Percentiles rank a stretch among this genome's conserved stretches.
phyloP scores from a whole-genome alignment of 1,284 basidiomycete genomes.

The Ustilago nuda region DNA sequence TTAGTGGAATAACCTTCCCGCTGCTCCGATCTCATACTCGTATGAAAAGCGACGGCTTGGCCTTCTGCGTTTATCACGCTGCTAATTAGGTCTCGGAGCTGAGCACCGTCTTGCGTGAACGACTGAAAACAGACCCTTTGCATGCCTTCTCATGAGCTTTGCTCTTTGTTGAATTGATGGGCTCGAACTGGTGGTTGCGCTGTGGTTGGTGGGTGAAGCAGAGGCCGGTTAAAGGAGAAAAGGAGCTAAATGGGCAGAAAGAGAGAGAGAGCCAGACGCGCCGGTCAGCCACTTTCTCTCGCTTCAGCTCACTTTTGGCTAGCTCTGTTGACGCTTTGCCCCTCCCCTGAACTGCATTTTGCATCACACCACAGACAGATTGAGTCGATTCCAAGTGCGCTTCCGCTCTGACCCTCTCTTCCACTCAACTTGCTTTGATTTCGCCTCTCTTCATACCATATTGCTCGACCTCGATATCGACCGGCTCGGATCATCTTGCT shows the following conservation, averaged over 20 bases:
- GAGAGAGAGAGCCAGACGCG: background rate
- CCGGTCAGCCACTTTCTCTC: background rate
- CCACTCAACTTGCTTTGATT: too few relatives aligned
- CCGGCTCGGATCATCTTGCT: too few relatives aligned
- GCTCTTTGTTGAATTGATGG: too few relatives aligned
- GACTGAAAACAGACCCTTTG: background rate
- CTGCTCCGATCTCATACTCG: too few relatives aligned
- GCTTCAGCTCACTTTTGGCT: background rate
- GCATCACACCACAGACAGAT: too few relatives aligned
- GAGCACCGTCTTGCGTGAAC: background rate
- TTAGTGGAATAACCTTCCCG: too few relatives aligned
- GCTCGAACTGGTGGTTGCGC: background rate
- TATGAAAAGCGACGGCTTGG: background rate
- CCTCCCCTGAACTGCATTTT: background rate
- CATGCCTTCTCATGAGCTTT: too few relatives aligned
- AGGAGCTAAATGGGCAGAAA: too few relatives aligned
- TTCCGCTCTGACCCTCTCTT: too few relatives aligned
- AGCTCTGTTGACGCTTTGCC: background rate
- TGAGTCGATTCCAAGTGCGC: too few relatives aligned
- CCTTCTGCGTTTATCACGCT: background rate
- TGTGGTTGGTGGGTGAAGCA: slow-evolving; percentile 1
- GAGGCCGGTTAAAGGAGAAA: background rate
- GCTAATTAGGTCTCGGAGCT: slow-evolving; percentile 8
- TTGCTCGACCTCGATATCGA: too few relatives aligned
- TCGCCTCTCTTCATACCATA: too few relatives aligned